These are phyloP conservation scores for Oemleria cerasiformis DNA, from an alignment of 306 rosid genomes.

Conservation along the genomic window DNA sequence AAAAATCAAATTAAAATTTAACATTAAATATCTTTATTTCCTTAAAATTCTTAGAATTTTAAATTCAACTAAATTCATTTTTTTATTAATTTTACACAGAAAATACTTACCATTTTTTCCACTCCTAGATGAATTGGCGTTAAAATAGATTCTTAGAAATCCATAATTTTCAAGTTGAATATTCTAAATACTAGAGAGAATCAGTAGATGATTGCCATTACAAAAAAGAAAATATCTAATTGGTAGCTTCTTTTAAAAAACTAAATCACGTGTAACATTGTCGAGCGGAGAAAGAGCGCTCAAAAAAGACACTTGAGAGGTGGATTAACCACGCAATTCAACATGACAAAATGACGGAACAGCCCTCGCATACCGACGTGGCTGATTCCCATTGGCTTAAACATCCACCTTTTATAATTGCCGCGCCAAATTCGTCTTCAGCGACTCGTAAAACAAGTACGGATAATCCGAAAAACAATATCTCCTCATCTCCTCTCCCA, in stretches of 20 bases:
- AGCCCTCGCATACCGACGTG: background rate
- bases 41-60: too few species aligned
- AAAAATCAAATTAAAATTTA: too few species aligned
- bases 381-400: background rate
- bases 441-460: constrained; percentile 1
- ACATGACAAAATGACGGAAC: background rate
- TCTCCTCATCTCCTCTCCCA: constrained; percentile 38
- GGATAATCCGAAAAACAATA: constrained; percentile 36
- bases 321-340: background rate
- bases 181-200: too few species aligned
- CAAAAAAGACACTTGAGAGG: background rate
- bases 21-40: too few species aligned
- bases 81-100: too few species aligned
- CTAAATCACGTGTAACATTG: background rate
- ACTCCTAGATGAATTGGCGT: too few species aligned
- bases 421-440: constrained; percentile 8
- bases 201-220: too few species aligned
- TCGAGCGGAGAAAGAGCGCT: background rate
- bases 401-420: background rate
- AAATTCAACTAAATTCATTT: too few species aligned
- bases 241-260: background rate
- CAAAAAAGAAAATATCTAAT: background rate
- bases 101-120: too few species aligned
- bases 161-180: too few species aligned
- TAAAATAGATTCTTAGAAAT: too few species aligned